Base-by-base conservation (phyloP, 805 yeast species). In the Lachancea thermotolerans region DNA sequence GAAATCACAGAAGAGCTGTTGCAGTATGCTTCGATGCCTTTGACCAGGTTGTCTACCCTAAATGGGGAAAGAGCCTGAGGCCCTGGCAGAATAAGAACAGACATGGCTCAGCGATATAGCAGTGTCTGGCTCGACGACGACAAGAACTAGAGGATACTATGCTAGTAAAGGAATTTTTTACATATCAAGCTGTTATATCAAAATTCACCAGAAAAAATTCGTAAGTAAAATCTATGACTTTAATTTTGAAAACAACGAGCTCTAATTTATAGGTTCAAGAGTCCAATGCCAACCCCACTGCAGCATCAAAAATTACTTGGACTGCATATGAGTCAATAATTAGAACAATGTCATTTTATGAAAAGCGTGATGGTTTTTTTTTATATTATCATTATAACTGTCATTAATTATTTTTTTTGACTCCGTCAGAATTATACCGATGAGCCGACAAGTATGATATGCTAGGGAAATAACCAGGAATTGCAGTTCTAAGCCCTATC, bases 11-110 rank as follows among this genome's bases (percentile, higher is more conserved):
- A 74, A 32, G 79, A 72, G 28, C 68, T 59, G 59, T 79, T 79
- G 52, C 85, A 82, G 52, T 81, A 75, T 21, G 77, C 76, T 68
- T 85, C 83, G 67, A 91, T 78, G 58, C 82, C 87, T 52, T 78
- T 72, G 53, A 79, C 72, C 68, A 90, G 72, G 54, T 76, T 83
- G 49, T 80, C 76, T 53, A 89, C 81, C 69, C 98, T 79, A 67
- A 91, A 91, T 41, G 77, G 77, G 42, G 98, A 90, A 62, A 89
- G 73, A 51, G 96, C 97, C 60, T 76, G 77, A 40, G 96, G 95
- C 47, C 99, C 99, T 38, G 95, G 83, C 53, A 88, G 72, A 49
- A 77, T 68, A 55, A 75, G 62, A 70, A 76, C 59, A 40, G 71
- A 59, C 72, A 70, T 71, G 41, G 49, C 48, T 33, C 39, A 39